Conservation (phyloP, 75 land plant species). For the Larix kaempferi region DNA sequence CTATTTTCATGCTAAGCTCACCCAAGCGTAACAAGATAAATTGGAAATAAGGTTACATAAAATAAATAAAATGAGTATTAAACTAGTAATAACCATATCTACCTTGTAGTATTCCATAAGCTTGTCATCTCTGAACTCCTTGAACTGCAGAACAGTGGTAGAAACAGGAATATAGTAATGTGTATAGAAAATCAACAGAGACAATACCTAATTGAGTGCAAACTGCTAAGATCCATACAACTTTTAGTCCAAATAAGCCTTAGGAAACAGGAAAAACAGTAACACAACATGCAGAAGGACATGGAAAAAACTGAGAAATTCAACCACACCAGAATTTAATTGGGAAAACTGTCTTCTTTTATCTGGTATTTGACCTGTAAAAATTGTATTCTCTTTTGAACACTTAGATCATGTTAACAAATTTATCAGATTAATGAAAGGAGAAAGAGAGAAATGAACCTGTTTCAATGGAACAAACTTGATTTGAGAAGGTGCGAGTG, state of each 20-base stretch:
- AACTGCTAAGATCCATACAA: not conserved
- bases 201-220: not conserved
- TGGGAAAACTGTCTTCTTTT: too few species aligned
- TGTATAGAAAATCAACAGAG: not conserved
- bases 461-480: constrained; percentile 93
- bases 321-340: too few species aligned
- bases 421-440: not conserved
- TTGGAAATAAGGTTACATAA: too few species aligned
- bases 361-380: too few species aligned
- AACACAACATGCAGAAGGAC: too few species aligned
- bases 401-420: too few species aligned
- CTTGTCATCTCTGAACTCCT: constrained; percentile 81
- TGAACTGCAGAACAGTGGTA: constrained; percentile 36
- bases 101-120: constrained; percentile 32
- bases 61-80: too few species aligned
- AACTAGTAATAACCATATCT: constrained; percentile 14
- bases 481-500: constrained; percentile 79
- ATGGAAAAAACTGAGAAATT: not conserved
- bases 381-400: too few species aligned
- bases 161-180: not conserved
- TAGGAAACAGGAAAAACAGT: too few species aligned
- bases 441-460: constrained; percentile 29
- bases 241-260: not conserved
- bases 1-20: too few species aligned
- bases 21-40: too few species aligned